Percentiles rank a stretch among this genome's conserved stretches.
These are phyloP conservation scores for Atkinsonella texensis DNA, from an alignment of 2,329 filamentous ascomycete genomes.

Conservation along the genomic window DNA sequence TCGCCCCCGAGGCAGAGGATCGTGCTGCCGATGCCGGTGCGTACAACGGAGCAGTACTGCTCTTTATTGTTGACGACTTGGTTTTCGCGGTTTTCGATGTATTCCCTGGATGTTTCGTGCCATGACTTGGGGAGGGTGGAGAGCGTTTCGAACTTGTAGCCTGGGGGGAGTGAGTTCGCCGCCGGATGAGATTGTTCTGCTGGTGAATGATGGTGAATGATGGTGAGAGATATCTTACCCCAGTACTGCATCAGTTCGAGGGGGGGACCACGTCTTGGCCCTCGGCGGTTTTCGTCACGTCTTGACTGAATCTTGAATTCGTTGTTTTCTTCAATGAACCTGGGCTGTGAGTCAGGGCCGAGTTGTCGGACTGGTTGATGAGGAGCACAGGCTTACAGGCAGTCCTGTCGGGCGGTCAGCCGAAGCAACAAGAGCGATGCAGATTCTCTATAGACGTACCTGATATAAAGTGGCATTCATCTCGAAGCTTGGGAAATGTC, in stretches of 20 bases:
- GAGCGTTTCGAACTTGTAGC: slow-evolving; percentile 93
- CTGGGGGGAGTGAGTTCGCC: slow-evolving; percentile 27
- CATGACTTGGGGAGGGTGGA: slow-evolving; percentile 65
- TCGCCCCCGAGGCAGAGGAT: slow-evolving; percentile 78
- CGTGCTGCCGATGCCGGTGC: slow-evolving; percentile 69
- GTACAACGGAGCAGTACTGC: slow-evolving; percentile 91
- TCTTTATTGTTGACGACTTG: slow-evolving; percentile 75
- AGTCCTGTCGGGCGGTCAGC: slow-evolving; percentile 27
- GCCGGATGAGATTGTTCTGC: not conserved
- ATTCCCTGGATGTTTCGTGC: slow-evolving; percentile 57
- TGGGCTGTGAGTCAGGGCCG: slow-evolving; percentile 21
- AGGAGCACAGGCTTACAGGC: slow-evolving; percentile 31
- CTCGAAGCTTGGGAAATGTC: slow-evolving; percentile 43
- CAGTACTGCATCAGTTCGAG: slow-evolving; percentile 85
- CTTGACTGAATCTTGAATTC: slow-evolving; percentile 54
- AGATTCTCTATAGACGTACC: slow-evolving; percentile 37
- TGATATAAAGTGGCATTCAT: slow-evolving; percentile 93
- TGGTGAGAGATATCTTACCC: slow-evolving; percentile 40
- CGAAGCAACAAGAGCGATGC: slow-evolving; percentile 8
- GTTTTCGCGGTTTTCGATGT: slow-evolving; percentile 64
- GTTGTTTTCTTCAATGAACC: slow-evolving; percentile 90
- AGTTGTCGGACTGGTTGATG: not conserved
- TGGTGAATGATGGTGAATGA: not conserved
- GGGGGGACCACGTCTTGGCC: slow-evolving; percentile 30
- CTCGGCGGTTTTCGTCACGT: slow-evolving; percentile 34